Base-by-base conservation (phyloP, 768 basidiomycete genomes). In the Hypholoma sublateritium region DNA sequence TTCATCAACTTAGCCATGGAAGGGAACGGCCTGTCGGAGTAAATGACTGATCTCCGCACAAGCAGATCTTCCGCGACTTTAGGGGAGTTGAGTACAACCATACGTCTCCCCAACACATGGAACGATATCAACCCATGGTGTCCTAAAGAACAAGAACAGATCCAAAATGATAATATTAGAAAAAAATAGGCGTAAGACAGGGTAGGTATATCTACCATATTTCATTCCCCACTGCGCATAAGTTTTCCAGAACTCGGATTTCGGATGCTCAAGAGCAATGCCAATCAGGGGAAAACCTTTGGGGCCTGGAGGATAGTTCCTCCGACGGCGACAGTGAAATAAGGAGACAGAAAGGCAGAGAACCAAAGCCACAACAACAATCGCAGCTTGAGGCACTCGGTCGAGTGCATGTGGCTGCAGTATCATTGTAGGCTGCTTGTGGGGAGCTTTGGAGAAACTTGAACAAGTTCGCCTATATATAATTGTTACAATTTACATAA, bases 11-110 rank as follows among this genome's bases (percentile, higher is more conserved):
- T 61, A 24, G 59, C 48, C 67, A 74, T 69, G 61, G 66, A 65
- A 2, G 55, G 56, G 2, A 64, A 56, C 4, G 79, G 80, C 24
- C 80, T 68, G 59, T 80, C 80, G 6, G 80, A 81, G 61, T 83
- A 83, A 42, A 80, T 77, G 14, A 62, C 63, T 13, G 79, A 78
- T 14, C 80, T 73, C 35, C 66, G 65, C 49, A 77, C 77, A 28
- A 84, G 73, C 14, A 84, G 69, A 43, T 80, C 79, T 39, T 69
- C 63, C 3, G 74, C 77, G 7, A 74, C 68, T 36, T 67, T 66
- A 42, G 70, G 68, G 14, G 74, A 74, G 66, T 80, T 83, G 13
- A 84, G 64, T 56, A 82, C 67, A 46, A 84, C 67, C 19, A 77
- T 67, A 17, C 72, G 65, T 25, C 64, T 65, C 46, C 73, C 71